Base-by-base conservation (phyloP, 2,329 filamentous ascomycete species). In the Verticillium klebahnii region DNA sequence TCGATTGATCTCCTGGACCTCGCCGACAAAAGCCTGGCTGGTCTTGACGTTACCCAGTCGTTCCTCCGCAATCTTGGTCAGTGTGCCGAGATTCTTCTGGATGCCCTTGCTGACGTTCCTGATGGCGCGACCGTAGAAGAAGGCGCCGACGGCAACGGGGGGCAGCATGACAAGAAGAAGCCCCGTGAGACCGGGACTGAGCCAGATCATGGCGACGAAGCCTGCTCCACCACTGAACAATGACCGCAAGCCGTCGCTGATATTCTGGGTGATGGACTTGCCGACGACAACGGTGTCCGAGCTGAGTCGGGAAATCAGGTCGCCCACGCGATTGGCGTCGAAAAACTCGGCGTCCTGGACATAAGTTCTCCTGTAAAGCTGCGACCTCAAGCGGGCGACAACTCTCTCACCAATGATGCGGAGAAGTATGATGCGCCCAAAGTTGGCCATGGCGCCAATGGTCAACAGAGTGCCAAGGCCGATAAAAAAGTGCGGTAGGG, bases 321-420 rank as follows among this genome's bases (percentile, higher is more conserved):
- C 95, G 73, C 95, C 95, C 31, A 97, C 93, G 31, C 95, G 86
- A 77, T 99, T 99, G 45, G 95, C 95, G 73, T 99, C 95, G 72
- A 99, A 99, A 79, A 99, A 99, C 71, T 98, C 95, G 62, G 95
- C 95, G 74, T 99, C 95, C 74, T 99, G 95, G n/a, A 95, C 85
- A 69, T 96, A 96, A 0, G 95, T 99, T 66, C 90, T 87, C 67
- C 92, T 87, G 78, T 96, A 99, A 4, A 99, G 86, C 72, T 92
- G 90, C 17, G 93, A 94, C 64, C 95, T 87, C 61, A 99, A 82
- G 68, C 94, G 87, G 12, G 94, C 89, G 60, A 99, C 95, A 62
- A 99, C 95, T 52, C 95, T 86, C 76, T 99, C 95, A 65, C 95
- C 96, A 8, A 99, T 92, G 64, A 98, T 95, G 31, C 95, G 88